These are phyloP conservation scores for Xylaria flabelliformis DNA, from an alignment of 495 filamentous ascomycete genomes.

Conservation along the genomic window DNA sequence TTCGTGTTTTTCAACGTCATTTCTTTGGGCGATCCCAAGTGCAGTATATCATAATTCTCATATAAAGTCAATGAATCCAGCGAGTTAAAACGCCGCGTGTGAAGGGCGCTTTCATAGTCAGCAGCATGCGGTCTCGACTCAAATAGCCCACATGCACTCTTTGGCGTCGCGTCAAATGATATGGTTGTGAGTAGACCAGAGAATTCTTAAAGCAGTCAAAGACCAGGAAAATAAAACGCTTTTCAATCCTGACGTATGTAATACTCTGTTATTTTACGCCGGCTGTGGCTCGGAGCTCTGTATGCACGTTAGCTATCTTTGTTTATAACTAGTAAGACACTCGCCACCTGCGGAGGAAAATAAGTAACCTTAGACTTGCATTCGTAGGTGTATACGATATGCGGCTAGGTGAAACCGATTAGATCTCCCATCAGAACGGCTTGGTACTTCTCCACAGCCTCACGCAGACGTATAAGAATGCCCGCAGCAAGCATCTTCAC, in stretches of 20 bases:
- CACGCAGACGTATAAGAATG: conserved; percentile 76
- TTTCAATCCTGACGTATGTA: too few species aligned
- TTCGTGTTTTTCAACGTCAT: too few species aligned
- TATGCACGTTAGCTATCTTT: not conserved
- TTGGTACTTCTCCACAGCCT: conserved; percentile 83
- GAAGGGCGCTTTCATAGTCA: too few species aligned
- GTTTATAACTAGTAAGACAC: not conserved
- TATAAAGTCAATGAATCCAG: too few species aligned
- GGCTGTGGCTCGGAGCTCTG: not conserved
- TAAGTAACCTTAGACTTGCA: not conserved
- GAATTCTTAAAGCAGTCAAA: too few species aligned
- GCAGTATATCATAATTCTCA: too few species aligned
- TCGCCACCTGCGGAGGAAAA: not conserved
- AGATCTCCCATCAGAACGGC: conserved; percentile 66
- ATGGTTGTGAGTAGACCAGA: too few species aligned
- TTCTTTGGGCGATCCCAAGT: too few species aligned
- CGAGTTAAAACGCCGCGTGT: too few species aligned
- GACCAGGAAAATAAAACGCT: too few species aligned
- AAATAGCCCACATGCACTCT: not conserved
- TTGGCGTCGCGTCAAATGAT: too few species aligned
- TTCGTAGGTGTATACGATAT: not conserved
- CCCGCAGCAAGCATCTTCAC: conserved; percentile 79
- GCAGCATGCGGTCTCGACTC: not conserved
- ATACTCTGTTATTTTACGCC: not conserved
- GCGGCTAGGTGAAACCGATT: conserved; percentile 52